These are phyloP conservation scores for Aurinia saxatilis DNA, from an alignment of 345 rosid species.

Conservation along the genomic window DNA sequence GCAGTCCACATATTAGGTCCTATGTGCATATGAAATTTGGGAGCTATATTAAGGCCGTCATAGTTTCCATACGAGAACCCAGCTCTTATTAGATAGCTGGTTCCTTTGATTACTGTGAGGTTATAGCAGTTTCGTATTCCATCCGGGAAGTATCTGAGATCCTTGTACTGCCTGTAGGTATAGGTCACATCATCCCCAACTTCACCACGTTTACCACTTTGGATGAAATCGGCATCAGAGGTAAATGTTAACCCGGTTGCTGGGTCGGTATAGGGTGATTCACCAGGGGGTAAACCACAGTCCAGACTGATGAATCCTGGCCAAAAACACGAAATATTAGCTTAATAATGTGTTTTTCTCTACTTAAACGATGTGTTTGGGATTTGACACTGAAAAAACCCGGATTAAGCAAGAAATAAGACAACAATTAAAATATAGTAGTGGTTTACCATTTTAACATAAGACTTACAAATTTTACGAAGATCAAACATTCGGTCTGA, in stretches of 20 bases:
- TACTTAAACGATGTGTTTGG: no score
- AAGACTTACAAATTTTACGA: no score
- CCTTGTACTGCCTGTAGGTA: neutral
- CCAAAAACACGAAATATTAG: neutral
- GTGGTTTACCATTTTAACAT: no score
- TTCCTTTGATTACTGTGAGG: constrained; percentile 4
- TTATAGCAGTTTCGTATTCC: constrained; percentile 34
- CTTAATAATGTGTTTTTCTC: no score
- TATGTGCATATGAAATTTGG: constrained; percentile 29
- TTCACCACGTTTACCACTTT: constrained; percentile 6
- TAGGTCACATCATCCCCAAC: neutral
- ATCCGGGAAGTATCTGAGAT: constrained; percentile 23
- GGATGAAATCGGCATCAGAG: constrained; percentile 21
- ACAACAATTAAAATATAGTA: no score
- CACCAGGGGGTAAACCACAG: constrained; percentile 24
- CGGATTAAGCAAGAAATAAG: neutral
- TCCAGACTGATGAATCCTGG: constrained; percentile 42
- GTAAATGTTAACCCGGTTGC: constrained; percentile 9
- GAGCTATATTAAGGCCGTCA: constrained; percentile 15
- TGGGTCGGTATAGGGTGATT: constrained; percentile 9
- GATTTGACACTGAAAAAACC: no score
- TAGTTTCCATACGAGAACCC: constrained; percentile 37
- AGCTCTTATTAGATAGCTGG: constrained; percentile 28
- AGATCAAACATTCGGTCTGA: no score
- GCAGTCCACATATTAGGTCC: constrained; percentile 35